Conservation (phyloP, 208 protist species). For the Jaenimonas drosophilae region DNA sequence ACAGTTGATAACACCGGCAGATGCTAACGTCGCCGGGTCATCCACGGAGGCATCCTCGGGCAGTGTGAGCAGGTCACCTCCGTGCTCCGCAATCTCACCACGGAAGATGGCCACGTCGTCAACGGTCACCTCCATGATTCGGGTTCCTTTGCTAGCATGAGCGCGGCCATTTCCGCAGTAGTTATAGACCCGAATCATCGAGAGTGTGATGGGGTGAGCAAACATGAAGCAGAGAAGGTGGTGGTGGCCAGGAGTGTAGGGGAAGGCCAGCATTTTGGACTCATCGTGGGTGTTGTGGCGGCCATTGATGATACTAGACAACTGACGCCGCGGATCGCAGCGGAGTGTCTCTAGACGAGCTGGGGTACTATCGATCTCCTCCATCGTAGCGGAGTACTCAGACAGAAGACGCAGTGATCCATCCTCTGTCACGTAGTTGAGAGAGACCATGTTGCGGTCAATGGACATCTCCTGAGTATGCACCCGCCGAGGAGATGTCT, state of each 20-base stretch:
- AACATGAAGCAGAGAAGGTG: slow-evolving; percentile 73
- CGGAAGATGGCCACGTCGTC: slow-evolving; percentile 70
- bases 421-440: not conserved
- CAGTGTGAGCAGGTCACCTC: slow-evolving; percentile 15
- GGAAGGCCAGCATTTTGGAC: slow-evolving; percentile 68
- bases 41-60: not conserved
- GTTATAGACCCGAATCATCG: slow-evolving; percentile 84
- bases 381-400: slow-evolving; percentile 16
- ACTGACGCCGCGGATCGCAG: slow-evolving; percentile 19
- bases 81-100: slow-evolving; percentile 60
- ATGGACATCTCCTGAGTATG: slow-evolving; percentile 7
- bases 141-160: slow-evolving; percentile 73
- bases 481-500: too few species aligned
- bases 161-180: slow-evolving; percentile 87
- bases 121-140: slow-evolving; percentile 68
- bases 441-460: not conserved
- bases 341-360: slow-evolving; percentile 5
- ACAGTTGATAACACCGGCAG: slow-evolving; percentile 39
- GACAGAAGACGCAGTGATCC: slow-evolving; percentile 7
- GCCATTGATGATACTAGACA: slow-evolving; percentile 74
- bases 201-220: slow-evolving; percentile 28
- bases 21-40: too few species aligned
- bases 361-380: slow-evolving; percentile 4
- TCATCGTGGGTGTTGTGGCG: slow-evolving; percentile 80
- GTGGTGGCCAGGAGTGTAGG: slow-evolving; percentile 49